These are phyloP conservation scores for Thraustochytrium sp. DNA, from an alignment of 352 stramenopile genomes.

Conservation along the genomic window DNA sequence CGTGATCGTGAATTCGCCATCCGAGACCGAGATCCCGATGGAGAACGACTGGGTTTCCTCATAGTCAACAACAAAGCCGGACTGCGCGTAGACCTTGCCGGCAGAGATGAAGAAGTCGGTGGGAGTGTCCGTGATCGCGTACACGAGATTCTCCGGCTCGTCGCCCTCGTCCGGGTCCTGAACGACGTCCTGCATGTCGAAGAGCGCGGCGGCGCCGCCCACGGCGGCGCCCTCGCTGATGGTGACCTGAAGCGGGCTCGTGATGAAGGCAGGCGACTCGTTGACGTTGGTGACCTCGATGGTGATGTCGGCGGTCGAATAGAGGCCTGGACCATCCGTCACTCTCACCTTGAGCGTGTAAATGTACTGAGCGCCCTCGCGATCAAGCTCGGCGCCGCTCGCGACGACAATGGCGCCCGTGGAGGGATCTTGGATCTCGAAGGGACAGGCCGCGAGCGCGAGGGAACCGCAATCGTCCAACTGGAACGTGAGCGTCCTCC, in stretches of 20 bases:
- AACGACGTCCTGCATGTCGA: constrained; percentile 29
- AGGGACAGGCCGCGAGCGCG: background rate
- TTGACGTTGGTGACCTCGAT: constrained; percentile 40
- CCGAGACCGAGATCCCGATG: background rate
- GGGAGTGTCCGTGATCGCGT: background rate
- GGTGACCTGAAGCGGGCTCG: background rate
- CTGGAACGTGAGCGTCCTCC: background rate
- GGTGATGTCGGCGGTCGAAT: background rate
- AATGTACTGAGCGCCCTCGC: background rate
- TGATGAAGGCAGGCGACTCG: background rate
- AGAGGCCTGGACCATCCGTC: constrained; percentile 22
- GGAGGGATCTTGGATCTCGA: background rate
- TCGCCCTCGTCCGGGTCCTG: background rate
- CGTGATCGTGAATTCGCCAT: background rate
- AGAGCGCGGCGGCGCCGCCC: background rate
- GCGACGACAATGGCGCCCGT: background rate
- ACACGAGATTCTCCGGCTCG: constrained; percentile 18
- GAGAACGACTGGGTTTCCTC: background rate
- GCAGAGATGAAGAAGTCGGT: background rate
- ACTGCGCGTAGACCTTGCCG: background rate
- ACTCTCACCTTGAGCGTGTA: background rate
- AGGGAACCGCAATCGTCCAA: background rate
- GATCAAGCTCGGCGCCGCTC: background rate
- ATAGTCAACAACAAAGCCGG: constrained; percentile 33
- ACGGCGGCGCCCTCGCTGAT: background rate